Evolutionary conservation across 345 rosid species (phyloP).

Genomic region (sweet orange (Citrus sinensis)): DNA sequence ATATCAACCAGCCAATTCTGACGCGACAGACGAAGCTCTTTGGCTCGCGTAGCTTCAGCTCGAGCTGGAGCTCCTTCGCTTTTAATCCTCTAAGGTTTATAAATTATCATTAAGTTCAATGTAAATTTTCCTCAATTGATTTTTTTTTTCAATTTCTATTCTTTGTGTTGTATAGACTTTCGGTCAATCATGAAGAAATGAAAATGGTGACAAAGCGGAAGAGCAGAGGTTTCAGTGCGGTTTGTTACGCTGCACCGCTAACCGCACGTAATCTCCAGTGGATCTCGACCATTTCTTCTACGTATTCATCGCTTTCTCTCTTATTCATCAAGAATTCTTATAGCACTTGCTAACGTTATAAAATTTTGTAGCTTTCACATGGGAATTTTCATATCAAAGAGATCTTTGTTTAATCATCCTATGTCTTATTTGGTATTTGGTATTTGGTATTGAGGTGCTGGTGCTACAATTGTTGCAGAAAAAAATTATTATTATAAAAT

Average conservation of each 20-base stretch:
- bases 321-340: not conserved
- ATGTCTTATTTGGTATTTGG: too few species aligned
- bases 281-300: conserved; percentile 67
- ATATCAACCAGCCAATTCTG: conserved; percentile 12
- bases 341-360: not conserved
- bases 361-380: not conserved
- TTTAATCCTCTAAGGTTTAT: conserved; percentile 61
- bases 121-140: not conserved
- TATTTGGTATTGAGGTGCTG: too few species aligned
- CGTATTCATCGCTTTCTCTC: conserved; percentile 34
- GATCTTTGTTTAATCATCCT: not conserved
- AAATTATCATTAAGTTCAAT: not conserved
- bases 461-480: too few species aligned
- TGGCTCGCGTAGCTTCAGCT: conserved; percentile 18
- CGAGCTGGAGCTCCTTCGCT: conserved; percentile 32
- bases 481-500: too few species aligned
- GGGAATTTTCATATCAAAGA: not conserved
- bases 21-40: conserved; percentile 9
- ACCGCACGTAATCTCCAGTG: conserved; percentile 56
- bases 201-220: conserved; percentile 27
- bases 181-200: conserved; percentile 25
- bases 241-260: conserved; percentile 61
- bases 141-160: not conserved
- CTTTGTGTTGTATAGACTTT: conserved; percentile 36
- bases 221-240: conserved; percentile 49